phyloP scores from a whole-genome alignment of 257 asterid genomes.

The Forsythia viridissima region DNA sequence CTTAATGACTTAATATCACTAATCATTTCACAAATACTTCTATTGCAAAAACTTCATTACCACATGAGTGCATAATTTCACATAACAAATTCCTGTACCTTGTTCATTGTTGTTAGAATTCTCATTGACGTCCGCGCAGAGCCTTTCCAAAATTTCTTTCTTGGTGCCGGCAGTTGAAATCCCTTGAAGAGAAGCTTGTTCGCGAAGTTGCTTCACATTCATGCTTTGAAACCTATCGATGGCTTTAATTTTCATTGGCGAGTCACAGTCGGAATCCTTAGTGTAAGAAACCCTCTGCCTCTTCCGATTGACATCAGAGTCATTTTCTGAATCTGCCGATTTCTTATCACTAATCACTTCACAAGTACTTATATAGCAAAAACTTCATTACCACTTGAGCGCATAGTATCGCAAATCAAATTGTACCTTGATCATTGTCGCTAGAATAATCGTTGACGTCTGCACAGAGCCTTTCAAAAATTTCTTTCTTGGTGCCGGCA shows the following conservation, averaged over 20 bases:
- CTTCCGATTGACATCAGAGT: slow-evolving; percentile 34
- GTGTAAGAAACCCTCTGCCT: slow-evolving; percentile 47
- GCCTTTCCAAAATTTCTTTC: slow-evolving; percentile 73
- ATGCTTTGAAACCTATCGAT: slow-evolving; percentile 51
- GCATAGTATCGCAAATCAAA: neutral
- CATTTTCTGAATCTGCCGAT: slow-evolving; percentile 25
- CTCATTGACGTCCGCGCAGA: slow-evolving; percentile 36
- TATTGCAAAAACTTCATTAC: neutral
- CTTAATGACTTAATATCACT: slow-evolving; percentile 1
- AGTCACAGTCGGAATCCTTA: slow-evolving; percentile 37
- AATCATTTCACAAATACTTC: neutral
- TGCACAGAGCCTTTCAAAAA: slow-evolving; percentile 60
- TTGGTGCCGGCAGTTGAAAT: slow-evolving; percentile 59
- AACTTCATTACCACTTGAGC: neutral
- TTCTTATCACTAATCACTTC: slow-evolving; percentile 16
- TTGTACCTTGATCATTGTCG: slow-evolving; percentile 36
- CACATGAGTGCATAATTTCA: neutral
- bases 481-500: slow-evolving; percentile 70
- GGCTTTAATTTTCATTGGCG: slow-evolving; percentile 45
- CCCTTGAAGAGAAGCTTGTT: slow-evolving; percentile 58
- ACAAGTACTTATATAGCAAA: neutral
- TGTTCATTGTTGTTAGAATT: slow-evolving; percentile 22
- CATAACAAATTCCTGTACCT: slow-evolving; percentile 35
- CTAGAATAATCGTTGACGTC: slow-evolving; percentile 25
- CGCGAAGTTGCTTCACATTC: slow-evolving; percentile 72